phyloP scores from a whole-genome alignment of 192 early-diverging fungal species.

The Neocallimastix lanati region DNA sequence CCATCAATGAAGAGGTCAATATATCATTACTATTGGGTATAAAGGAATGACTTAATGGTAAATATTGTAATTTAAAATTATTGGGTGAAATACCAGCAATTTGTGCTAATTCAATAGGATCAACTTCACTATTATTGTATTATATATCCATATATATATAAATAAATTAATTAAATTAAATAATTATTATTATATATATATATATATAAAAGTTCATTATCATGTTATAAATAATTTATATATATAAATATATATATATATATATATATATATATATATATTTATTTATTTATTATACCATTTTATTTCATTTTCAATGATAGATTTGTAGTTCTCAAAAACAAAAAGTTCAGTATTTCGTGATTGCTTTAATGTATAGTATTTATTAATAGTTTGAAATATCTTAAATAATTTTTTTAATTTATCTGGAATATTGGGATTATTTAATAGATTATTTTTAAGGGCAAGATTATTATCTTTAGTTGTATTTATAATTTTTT shows the following conservation, averaged over 20 bases:
- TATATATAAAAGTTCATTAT: no score
- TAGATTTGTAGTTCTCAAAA: background rate
- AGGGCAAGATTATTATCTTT: no score
- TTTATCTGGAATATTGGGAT: background rate
- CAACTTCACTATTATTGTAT: background rate
- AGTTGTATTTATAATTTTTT: background rate
- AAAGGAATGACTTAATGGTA: background rate
- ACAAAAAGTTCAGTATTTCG: background rate
- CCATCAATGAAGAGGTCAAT: background rate
- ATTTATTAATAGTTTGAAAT: background rate
- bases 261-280: no score
- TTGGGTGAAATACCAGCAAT: background rate
- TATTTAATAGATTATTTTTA: background rate
- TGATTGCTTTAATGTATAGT: background rate
- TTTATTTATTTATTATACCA: background rate
- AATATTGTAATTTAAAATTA: background rate
- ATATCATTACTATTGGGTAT: background rate
- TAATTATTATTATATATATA: no score
- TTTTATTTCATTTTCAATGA: background rate
- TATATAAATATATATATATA: no score
- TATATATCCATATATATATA: background rate
- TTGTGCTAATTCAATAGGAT: background rate
- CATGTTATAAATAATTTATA: no score
- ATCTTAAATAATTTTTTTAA: background rate
- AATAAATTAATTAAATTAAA: no score